A percentile compares a stretch with the other conserved stretches of the same genome.
Conservation (phyloP, 768 basidiomycete species). For the Lactarius indigo region DNA sequence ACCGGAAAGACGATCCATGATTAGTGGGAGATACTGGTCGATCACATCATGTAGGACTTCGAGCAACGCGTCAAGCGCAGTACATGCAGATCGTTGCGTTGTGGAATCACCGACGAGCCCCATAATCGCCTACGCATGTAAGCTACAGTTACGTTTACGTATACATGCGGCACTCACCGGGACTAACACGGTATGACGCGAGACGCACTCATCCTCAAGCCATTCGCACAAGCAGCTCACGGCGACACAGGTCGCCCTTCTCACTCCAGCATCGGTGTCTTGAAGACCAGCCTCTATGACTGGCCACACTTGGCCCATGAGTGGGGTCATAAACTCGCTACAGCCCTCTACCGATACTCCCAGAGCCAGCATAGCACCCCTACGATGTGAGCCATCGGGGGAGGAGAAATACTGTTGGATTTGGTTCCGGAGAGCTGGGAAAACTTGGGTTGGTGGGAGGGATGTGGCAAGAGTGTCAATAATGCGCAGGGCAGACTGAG, state of each 20-base stretch:
- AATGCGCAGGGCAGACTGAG: constrained; percentile 86
- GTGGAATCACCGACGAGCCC: constrained; percentile 79
- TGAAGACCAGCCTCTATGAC: constrained; percentile 84
- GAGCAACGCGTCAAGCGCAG: constrained; percentile 92
- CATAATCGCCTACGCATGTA: constrained; percentile 69
- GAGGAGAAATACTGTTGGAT: constrained; percentile 85
- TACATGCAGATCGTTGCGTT: constrained; percentile 93
- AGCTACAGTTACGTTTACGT: neutral
- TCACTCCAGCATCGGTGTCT: constrained; percentile 79
- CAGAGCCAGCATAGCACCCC: constrained; percentile 91
- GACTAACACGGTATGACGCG: constrained; percentile 78
- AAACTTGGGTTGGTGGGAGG: constrained; percentile 92
- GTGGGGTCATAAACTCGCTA: constrained; percentile 94
- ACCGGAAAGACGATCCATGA: constrained; percentile 90
- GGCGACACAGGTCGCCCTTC: constrained; percentile 94
- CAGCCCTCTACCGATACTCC: constrained; percentile 97
- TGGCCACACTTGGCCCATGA: constrained; percentile 91
- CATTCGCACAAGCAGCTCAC: constrained; percentile 97
- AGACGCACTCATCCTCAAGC: constrained; percentile 89
- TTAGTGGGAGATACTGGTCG: constrained; percentile 84
- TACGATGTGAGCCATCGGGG: constrained; percentile 71
- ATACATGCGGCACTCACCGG: constrained; percentile 52
- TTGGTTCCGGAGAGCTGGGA: constrained; percentile 81
- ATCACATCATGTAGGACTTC: constrained; percentile 92
- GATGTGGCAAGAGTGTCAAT: constrained; percentile 90